A percentile compares a stretch with the other conserved stretches of the same genome.
Conservation (phyloP, 2,329 filamentous ascomycete species). For the Incumbomyces lentus region DNA sequence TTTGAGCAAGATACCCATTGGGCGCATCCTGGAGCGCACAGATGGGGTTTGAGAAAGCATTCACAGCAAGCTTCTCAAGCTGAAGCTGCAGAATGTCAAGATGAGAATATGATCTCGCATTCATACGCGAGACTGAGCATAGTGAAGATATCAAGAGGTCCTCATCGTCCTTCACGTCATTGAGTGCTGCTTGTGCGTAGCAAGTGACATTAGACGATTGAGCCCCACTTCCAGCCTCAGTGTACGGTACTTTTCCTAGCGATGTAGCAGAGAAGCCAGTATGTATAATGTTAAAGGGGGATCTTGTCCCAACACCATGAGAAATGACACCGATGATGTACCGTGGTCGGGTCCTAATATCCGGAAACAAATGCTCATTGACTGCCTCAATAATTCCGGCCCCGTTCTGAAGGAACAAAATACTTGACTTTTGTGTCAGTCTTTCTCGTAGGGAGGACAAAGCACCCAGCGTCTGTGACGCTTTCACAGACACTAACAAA, state of each 20-base stretch:
- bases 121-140: too few relatives aligned
- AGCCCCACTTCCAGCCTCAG: too few relatives aligned
- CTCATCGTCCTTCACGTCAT: too few relatives aligned
- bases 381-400: constrained; percentile 72
- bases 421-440: constrained; percentile 54
- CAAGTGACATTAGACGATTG: neutral
- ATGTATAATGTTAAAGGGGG: constrained; percentile 45
- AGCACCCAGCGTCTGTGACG: constrained; percentile 29
- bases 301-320: constrained; percentile 42
- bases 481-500: neutral
- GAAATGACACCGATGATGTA: constrained; percentile 62
- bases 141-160: too few relatives aligned
- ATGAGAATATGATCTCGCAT: too few relatives aligned
- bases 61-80: constrained; percentile 17
- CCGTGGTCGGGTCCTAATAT: constrained; percentile 53
- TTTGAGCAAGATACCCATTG: constrained; percentile 14
- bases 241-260: constrained; percentile 43
- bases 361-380: constrained; percentile 57
- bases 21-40: constrained; percentile 10
- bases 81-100: too few relatives aligned
- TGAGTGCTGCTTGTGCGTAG: neutral
- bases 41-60: constrained; percentile 16
- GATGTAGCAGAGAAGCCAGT: constrained; percentile 48
- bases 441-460: constrained; percentile 55
- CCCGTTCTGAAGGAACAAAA: constrained; percentile 68